phyloP scores from a whole-genome alignment of 1,284 basidiomycete genomes.

The Cutaneotrichosporon mucoides region DNA sequence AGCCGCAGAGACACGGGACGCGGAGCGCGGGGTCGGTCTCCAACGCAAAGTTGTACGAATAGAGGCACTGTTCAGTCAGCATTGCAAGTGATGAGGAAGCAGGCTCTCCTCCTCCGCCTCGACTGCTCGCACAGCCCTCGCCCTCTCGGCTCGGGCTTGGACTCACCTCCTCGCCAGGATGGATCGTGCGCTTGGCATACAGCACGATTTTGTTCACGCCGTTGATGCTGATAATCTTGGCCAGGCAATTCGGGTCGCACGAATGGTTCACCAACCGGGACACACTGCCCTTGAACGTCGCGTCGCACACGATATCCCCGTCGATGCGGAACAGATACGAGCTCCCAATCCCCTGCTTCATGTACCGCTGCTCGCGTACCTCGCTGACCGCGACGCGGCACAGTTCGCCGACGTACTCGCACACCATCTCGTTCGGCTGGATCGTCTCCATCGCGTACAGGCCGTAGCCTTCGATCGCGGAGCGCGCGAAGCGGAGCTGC shows the following conservation, averaged over 20 bases:
- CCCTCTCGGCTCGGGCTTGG: conserved; percentile 46
- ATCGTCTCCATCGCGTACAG: conserved; percentile 94
- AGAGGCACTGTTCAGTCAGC: conserved; percentile 24
- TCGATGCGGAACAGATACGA: conserved; percentile 92
- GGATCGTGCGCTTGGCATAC: conserved; percentile 91
- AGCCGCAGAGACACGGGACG: conserved; percentile 83
- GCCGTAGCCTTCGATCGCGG: conserved; percentile 98
- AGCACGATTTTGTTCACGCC: conserved; percentile 97
- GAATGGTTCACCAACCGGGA: conserved; percentile 96
- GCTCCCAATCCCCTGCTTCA: conserved; percentile 89
- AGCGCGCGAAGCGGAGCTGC: conserved; percentile 90
- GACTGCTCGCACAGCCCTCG: too few relatives aligned
- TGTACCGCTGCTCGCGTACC: conserved; percentile 93
- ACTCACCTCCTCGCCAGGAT: conserved; percentile 90
- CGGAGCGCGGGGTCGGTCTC: conserved; percentile 41
- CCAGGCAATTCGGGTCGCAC: conserved; percentile 95
- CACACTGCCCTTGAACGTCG: conserved; percentile 96
- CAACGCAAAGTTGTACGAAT: conserved; percentile 45
- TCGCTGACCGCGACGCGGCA: conserved; percentile 94
- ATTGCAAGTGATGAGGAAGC: not conserved
- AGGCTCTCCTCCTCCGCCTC: not conserved
- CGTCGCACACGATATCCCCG: conserved; percentile 90
- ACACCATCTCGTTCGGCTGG: conserved; percentile 94
- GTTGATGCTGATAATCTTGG: conserved; percentile 97
- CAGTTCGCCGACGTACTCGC: conserved; percentile 98